Evolutionary conservation across 352 stramenopile species (phyloP).

Genomic region (Phytopythium chamaehyphon): DNA sequence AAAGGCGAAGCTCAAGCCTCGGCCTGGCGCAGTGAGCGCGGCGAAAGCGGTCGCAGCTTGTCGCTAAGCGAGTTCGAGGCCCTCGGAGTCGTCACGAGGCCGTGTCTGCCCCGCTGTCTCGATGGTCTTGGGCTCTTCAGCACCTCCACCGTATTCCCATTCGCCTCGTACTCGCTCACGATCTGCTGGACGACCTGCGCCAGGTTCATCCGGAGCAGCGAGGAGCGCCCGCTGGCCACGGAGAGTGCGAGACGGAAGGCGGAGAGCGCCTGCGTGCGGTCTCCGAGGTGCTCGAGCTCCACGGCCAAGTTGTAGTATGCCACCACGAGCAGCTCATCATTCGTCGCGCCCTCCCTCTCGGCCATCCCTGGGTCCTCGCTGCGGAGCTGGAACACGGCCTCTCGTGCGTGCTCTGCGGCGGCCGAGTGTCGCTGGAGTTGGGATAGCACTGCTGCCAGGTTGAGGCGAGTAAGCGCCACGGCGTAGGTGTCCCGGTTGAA

Average conservation of each 20-base stretch:
- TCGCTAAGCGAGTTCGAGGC: not conserved
- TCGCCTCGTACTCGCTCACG: conserved; percentile 9
- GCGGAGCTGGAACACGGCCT: conserved; percentile 28
- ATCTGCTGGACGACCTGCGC: conserved; percentile 20
- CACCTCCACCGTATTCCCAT: not conserved
- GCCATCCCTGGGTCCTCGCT: conserved; percentile 8
- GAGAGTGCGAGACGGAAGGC: conserved; percentile 20
- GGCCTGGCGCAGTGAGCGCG: conserved; percentile 17
- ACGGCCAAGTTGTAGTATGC: conserved; percentile 58
- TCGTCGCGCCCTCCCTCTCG: not conserved
- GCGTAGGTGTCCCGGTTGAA: conserved; percentile 12
- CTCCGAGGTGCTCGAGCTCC: conserved; percentile 50
- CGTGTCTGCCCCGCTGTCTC: conserved; percentile 7
- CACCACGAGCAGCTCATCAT: conserved; percentile 33
- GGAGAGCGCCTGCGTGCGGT: conserved; percentile 13
- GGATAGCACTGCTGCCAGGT: conserved; percentile 59
- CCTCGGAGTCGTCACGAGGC: not conserved
- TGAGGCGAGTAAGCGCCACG: conserved; percentile 50
- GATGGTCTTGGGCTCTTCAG: conserved; percentile 3
- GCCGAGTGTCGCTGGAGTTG: conserved; percentile 43
- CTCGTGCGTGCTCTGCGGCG: conserved; percentile 40
- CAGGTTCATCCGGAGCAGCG: conserved; percentile 19
- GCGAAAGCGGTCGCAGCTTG: conserved; percentile 17
- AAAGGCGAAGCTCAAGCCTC: conserved; percentile 2
- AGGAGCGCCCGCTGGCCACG: conserved; percentile 13